phyloP scores from a whole-genome alignment of 768 basidiomycete species.

The Hygrophoropsis aurantiaca region DNA sequence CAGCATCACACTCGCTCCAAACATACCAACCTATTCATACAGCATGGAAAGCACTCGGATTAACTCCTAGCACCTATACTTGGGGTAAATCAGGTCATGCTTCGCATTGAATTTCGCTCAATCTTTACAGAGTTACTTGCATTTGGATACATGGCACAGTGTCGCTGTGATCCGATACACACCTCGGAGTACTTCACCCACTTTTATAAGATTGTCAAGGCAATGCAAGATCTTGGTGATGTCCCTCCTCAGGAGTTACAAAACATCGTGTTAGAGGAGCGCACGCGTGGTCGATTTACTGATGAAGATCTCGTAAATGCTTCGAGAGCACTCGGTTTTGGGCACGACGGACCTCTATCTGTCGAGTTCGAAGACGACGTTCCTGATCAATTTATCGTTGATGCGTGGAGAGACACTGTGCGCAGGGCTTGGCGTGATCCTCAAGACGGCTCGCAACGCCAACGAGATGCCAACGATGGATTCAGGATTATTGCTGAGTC shows the following conservation, averaged over 20 bases:
- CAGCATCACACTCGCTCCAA: constrained; percentile 42
- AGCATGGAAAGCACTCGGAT: constrained; percentile 52
- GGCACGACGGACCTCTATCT: constrained; percentile 51
- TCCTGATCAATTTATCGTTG: constrained; percentile 65
- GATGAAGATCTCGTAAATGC: constrained; percentile 52
- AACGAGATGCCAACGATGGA: constrained; percentile 63
- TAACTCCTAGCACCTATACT: constrained; percentile 67
- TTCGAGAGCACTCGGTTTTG: constrained; percentile 61
- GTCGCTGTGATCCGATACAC: constrained; percentile 70
- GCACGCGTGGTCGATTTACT: constrained; percentile 63
- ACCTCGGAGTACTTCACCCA: constrained; percentile 66
- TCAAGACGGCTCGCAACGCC: constrained; percentile 42
- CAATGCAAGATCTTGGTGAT: constrained; percentile 50
- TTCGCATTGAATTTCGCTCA: constrained; percentile 1
- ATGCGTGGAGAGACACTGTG: constrained; percentile 65
- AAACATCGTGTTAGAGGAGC: constrained; percentile 59
- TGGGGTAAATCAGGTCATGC: constrained; percentile 43
- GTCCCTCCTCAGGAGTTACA: constrained; percentile 48
- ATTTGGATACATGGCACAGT: constrained; percentile 82
- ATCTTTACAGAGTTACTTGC: constrained; percentile 56
- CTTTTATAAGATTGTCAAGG: constrained; percentile 50
- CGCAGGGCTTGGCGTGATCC: constrained; percentile 54
- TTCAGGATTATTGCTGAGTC: constrained; percentile 68
- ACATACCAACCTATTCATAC: constrained; percentile 39
- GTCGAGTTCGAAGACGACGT: constrained; percentile 75